These are phyloP conservation scores for Cordyceps sp. DNA, from an alignment of 2,329 filamentous ascomycete genomes.

Conservation along the genomic window DNA sequence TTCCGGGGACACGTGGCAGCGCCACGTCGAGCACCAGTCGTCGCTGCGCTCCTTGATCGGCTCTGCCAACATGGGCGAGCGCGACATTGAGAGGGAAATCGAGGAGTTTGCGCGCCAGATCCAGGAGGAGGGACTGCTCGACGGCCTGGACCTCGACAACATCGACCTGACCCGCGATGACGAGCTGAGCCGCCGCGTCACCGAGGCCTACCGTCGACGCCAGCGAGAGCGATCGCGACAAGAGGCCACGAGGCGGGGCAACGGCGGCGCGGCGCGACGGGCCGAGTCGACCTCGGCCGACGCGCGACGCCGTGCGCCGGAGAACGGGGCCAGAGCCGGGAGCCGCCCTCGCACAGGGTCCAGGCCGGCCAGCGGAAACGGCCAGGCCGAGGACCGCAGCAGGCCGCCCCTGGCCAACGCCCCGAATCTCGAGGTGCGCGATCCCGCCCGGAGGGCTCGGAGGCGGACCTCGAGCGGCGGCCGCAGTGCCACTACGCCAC, in stretches of 20 bases:
- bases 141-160: constrained; percentile 78
- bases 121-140: constrained; percentile 68
- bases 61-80: constrained; percentile 57
- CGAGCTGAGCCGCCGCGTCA: constrained; percentile 78
- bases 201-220: constrained; percentile 67
- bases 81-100: constrained; percentile 75
- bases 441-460: constrained; percentile 16
- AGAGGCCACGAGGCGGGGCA: constrained; percentile 27
- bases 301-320: constrained; percentile 11
- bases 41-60: constrained; percentile 76
- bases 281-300: constrained; percentile 9
- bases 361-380: constrained; percentile 26
- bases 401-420: constrained; percentile 26
- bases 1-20: constrained; percentile 28
- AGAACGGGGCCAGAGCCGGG: constrained; percentile 9
- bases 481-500: constrained; percentile 36
- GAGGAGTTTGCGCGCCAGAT: constrained; percentile 83
- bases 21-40: constrained; percentile 74
- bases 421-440: constrained; percentile 15
- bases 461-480: constrained; percentile 35
- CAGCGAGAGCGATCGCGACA: constrained; percentile 46
- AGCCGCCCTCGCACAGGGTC: constrained; percentile 25
- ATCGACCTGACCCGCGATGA: constrained; percentile 74
- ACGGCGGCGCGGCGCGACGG: constrained; percentile 18
- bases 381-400: constrained; percentile 28